phyloP scores from a whole-genome alignment of 768 basidiomycete genomes.

The Nidularia pulvinata region DNA sequence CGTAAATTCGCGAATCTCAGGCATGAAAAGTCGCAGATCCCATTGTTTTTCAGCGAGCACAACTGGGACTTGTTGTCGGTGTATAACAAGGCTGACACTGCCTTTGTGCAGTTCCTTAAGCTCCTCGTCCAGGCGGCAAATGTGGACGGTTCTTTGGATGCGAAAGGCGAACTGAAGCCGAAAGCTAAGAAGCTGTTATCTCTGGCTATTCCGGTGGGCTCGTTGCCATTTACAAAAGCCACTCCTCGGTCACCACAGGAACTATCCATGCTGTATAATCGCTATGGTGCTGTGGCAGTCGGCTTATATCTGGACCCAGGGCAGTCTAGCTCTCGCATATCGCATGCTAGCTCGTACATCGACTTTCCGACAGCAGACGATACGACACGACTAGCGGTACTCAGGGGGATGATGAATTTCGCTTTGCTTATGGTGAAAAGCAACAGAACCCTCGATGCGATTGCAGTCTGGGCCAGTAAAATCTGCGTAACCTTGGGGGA shows the following conservation, averaged over 20 bases:
- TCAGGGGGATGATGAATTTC: conserved; percentile 76
- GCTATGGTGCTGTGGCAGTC: conserved; percentile 72
- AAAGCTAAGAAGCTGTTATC: conserved; percentile 70
- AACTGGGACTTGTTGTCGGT: conserved; percentile 53
- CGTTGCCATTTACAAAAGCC: conserved; percentile 60
- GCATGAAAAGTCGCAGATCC: conserved; percentile 63
- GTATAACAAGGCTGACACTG: conserved; percentile 58
- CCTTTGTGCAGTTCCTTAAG: conserved; percentile 82
- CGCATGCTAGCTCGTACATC: conserved; percentile 68
- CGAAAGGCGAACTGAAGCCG: conserved; percentile 28
- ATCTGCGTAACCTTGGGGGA: conserved; percentile 53
- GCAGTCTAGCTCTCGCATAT: conserved; percentile 50
- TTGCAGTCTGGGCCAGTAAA: conserved; percentile 64
- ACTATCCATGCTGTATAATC: conserved; percentile 80
- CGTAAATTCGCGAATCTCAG: conserved; percentile 76
- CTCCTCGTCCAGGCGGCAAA: conserved; percentile 66
- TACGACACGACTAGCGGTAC: conserved; percentile 64
- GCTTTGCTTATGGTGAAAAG: conserved; percentile 60
- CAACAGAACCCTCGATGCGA: conserved; percentile 43
- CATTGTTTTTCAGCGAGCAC: conserved; percentile 61
- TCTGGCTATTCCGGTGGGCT: conserved; percentile 69
- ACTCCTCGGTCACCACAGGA: conserved; percentile 50
- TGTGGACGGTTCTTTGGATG: conserved; percentile 18
- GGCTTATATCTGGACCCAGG: conserved; percentile 63
- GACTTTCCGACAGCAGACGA: conserved; percentile 65